A percentile compares a stretch with the other conserved stretches of the same genome.
phyloP scores from a whole-genome alignment of 2,329 filamentous ascomycete genomes.

The Thelonectria blattea region DNA sequence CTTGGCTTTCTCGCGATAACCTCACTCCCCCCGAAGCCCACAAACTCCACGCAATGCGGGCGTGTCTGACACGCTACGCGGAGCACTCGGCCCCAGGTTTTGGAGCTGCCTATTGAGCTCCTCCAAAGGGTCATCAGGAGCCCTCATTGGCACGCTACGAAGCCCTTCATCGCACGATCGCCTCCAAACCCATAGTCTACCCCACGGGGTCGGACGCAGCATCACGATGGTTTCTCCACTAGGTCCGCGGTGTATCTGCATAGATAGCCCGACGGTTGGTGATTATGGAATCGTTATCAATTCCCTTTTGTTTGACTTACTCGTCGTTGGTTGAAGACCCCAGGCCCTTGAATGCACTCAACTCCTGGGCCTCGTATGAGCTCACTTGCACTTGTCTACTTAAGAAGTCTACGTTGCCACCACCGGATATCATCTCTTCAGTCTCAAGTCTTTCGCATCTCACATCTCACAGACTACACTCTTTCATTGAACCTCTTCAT shows the following conservation, averaged over 20 bases:
- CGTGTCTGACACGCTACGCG: background rate
- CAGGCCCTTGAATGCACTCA: background rate
- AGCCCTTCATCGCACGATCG: background rate
- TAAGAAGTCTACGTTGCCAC: background rate
- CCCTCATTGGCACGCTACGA: background rate
- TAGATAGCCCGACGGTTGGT: background rate
- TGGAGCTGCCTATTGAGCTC: background rate
- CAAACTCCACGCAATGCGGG: background rate
- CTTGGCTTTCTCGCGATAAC: background rate
- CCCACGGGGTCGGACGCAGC: background rate
- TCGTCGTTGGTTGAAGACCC: background rate
- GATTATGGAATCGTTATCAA: background rate
- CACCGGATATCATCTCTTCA: background rate
- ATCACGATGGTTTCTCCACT: background rate
- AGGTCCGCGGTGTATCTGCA: background rate
- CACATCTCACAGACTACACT: background rate
- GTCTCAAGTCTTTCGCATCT: background rate
- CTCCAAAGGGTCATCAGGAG: background rate
- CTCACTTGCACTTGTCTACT: background rate
- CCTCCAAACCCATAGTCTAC: background rate
- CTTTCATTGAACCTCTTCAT: background rate
- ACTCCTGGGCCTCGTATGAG: background rate
- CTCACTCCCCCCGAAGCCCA: background rate
- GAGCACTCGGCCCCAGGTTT: background rate
- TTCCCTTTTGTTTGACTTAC: background rate